These are phyloP conservation scores for Guillardia theta DNA, from an alignment of 78 protist genomes.

Conservation along the genomic window DNA sequence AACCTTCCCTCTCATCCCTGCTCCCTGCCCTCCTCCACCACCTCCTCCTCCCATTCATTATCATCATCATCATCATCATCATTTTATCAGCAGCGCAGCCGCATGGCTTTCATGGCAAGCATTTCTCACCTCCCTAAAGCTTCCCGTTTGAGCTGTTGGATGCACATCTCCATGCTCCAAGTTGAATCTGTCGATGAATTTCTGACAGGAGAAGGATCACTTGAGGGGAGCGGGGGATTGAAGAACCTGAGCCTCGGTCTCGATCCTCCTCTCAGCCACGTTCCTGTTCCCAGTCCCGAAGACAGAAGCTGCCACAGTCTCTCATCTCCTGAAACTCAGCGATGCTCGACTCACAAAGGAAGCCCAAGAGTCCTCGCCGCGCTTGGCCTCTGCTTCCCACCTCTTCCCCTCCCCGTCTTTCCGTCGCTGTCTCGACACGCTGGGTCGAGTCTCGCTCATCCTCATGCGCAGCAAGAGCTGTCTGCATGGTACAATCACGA, in stretches of 20 bases:
- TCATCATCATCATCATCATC: too few species aligned
- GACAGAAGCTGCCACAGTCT: neutral
- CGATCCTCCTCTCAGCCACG: too few species aligned
- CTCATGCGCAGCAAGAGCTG: neutral
- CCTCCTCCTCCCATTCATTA: too few species aligned
- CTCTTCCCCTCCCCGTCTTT: too few species aligned
- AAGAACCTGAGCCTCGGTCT: neutral
- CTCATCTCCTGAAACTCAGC: neutral
- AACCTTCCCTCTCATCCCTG: too few species aligned
- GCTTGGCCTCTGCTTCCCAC: too few species aligned
- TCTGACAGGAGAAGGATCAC: neutral
- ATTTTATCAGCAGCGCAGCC: neutral
- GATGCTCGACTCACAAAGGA: too few species aligned
- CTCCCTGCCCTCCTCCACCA: too few species aligned
- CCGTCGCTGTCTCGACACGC: too few species aligned
- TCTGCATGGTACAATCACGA: neutral
- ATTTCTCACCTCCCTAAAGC: neutral
- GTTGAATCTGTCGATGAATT: neutral
- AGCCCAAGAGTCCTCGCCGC: too few species aligned
- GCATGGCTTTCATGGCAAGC: neutral
- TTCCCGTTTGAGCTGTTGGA: neutral
- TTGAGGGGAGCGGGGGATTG: neutral
- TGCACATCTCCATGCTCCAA: neutral
- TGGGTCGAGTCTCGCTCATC: neutral
- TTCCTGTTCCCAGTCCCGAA: too few species aligned